Percentiles rank a stretch among this genome's conserved stretches.
phyloP scores from a whole-genome alignment of 192 early-diverging fungal genomes.

The Funneliformis geosporum region DNA sequence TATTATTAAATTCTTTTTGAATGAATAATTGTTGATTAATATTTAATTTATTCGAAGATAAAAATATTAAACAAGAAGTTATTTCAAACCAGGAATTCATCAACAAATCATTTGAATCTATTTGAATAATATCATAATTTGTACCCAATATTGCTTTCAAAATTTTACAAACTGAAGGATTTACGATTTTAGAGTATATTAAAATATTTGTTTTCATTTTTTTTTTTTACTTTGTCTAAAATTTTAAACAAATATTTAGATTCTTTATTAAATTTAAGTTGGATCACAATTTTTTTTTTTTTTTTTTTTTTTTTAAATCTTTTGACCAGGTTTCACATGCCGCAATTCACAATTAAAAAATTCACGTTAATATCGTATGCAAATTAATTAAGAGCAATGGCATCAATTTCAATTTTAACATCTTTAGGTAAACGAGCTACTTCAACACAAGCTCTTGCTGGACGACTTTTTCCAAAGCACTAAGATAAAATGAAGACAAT shows the following conservation, averaged over 20 bases:
- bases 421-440: constrained; percentile 90
- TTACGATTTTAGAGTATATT: not conserved
- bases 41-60: constrained; percentile 69
- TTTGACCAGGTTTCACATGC: too few species aligned
- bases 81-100: constrained; percentile 89
- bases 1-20: constrained; percentile 74
- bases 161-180: not conserved
- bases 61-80: constrained; percentile 83
- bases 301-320: too few species aligned
- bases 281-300: too few species aligned
- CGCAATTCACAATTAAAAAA: too few species aligned
- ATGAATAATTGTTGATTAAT: not conserved
- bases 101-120: constrained; percentile 68
- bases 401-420: constrained; percentile 93
- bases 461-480: constrained; percentile 63
- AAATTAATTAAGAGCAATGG: constrained; percentile 63
- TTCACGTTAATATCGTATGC: too few species aligned
- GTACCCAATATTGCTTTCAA: not conserved
- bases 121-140: constrained; percentile 86
- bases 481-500: constrained; percentile 21
- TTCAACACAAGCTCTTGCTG: constrained; percentile 80
- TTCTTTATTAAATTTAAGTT: too few species aligned
- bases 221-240: not conserved
- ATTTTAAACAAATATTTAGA: too few species aligned
- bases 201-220: not conserved